Evolutionary conservation across 2,329 filamentous ascomycete genomes (phyloP), one percentile per base, ranked within the genome.

Genomic region (Ophiosphaerella narmari): DNA sequence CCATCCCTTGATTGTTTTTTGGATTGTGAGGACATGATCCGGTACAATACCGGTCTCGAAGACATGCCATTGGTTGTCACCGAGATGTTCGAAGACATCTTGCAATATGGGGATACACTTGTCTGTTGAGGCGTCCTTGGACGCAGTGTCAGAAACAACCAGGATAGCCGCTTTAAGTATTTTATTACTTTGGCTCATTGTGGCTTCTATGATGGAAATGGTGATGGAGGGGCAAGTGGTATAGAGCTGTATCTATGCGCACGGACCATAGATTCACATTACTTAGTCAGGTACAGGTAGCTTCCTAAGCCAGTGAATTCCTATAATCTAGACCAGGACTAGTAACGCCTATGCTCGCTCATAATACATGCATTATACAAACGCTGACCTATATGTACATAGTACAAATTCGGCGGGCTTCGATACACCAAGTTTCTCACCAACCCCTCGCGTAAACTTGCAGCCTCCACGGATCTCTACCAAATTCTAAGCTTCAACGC

Each of bases 141-240:
- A 85, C 5, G 92, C 94, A 5, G 94, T 99, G 43, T 95, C 95
- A 1, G 94, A 97, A 34, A 99, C 82, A 59, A 97, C 82, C 46
- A 99, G 80, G 41, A 99, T 86, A 7, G 88, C 90, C 31, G 86
- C 88, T 68, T 79, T 88, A 11, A 97, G 78, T 47, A 78, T 75
- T 29, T 50, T 50, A 48, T 77, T 71, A 38, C 51, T 38, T 50
- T 54, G 52, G 52, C 59, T 65, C 71, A 74, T 74, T 31, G 50
- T 64, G 54, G 24, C 16, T 18, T 34, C 35, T 41, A 12, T 39
- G 44, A 42, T 47, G 13, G 35, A 35, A 40, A 40, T 48, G 49
- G 43, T 43, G 57, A 51, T 54, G 49, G 44, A 50, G 63, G 54
- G 60, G 54, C 61, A 57, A 46, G 39, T 50, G 38, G 23, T 41